phyloP scores from a whole-genome alignment of 2,329 filamentous ascomycete species.

The Colletotrichum viniferum region DNA sequence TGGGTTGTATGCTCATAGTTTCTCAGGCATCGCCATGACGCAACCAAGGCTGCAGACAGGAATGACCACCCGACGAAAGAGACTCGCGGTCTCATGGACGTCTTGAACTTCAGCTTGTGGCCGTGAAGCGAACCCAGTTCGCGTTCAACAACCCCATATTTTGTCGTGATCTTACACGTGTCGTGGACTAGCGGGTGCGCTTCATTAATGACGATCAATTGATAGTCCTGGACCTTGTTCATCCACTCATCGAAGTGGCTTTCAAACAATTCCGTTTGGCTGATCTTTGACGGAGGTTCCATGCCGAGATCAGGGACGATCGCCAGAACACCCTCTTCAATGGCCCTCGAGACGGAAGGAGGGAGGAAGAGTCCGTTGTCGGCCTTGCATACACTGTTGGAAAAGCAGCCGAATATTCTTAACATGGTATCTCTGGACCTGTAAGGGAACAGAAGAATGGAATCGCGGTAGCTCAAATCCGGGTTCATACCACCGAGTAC shows the following conservation, averaged over 20 bases:
- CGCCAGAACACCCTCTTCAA: background rate
- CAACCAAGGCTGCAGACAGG: background rate
- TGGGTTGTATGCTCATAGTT: background rate
- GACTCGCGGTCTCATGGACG: background rate
- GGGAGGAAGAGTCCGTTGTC: background rate
- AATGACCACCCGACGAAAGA: background rate
- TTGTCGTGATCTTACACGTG: background rate
- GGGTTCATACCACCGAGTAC: background rate
- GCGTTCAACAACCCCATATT: background rate
- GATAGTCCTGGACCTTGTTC: background rate
- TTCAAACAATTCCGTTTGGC: background rate
- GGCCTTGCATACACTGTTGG: background rate
- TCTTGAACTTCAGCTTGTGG: background rate
- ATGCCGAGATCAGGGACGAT: background rate
- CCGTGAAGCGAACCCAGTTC: background rate
- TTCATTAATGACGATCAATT: background rate
- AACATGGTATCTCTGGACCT: background rate
- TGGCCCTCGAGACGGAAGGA: background rate
- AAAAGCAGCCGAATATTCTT: background rate
- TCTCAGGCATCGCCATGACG: background rate
- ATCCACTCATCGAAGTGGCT: background rate
- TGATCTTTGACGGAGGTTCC: background rate
- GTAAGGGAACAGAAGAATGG: background rate
- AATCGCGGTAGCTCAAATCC: background rate
- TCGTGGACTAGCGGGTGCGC: background rate